Evolutionary conservation across 2,329 filamentous ascomycete genomes (phyloP), one percentile per base, ranked within the genome.

Genomic region (Verticillium dahliae): DNA sequence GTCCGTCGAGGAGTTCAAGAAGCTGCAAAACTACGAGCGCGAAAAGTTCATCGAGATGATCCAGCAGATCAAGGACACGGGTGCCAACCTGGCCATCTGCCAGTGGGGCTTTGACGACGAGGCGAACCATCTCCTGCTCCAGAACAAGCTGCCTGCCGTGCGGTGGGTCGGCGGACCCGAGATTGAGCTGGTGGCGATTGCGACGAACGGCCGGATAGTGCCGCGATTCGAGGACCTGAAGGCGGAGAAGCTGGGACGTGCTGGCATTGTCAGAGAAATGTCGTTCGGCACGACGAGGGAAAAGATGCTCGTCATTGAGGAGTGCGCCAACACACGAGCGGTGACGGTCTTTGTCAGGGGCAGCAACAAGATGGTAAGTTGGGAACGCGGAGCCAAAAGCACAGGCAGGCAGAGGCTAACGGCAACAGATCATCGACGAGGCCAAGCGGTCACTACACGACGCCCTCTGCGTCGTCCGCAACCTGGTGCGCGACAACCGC

Each of bases 21-120:
- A 96, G 79, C 81, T 99, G 67, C 95, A 99, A 74, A 91, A 84
- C 69, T 99, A 99, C 80, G 95, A 99, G 79, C 89, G 89, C 70
- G 90, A 91, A 74, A 99, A 98, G 80, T 99, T 99, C 74, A 85
- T 91, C 62, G 94, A 98, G 80, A 99, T 99, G 95, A 97, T 99
- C 70, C 84, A 96, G 74, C 91, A 97, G 78, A 95, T 99, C 81
- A 99, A 99, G 81, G 91, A 91, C 71, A 96, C 94, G 0, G 95
- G 95, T 65, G 95, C 95, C 67, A 99, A 99, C 80, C 84, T 99
- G 64, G 95, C 93, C 66, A 97, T 99, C 72, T 99, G 95, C 79
- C 96, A 99, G 76, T 99, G 96, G 95, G 95, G 95, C 68, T 99
- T 99, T 73, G 95, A 99, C 74, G 95, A 99, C 72, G 95, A 99